A percentile compares a stretch with the other conserved stretches of the same genome.
These are phyloP conservation scores for Rickenella mellea DNA, from an alignment of 768 basidiomycete species.

Conservation along the genomic window DNA sequence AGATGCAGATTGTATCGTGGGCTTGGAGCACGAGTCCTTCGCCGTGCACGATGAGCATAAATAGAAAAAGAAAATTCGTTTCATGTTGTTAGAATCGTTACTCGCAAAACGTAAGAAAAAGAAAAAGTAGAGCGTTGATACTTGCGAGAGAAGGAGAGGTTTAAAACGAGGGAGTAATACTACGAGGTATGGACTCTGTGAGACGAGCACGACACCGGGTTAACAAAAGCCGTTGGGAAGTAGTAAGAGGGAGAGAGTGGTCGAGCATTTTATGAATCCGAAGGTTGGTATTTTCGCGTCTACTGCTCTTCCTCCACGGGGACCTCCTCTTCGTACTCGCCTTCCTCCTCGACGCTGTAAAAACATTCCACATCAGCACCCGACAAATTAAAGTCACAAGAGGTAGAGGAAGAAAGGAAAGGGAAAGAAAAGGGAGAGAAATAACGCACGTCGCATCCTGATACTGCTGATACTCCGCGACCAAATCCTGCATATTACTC, in stretches of 20 bases:
- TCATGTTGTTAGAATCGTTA: constrained; percentile 4
- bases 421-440: not conserved
- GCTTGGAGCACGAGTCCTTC: too few relatives aligned
- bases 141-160: constrained; percentile 3
- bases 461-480: constrained; percentile 96
- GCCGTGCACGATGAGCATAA: too few relatives aligned
- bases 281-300: not conserved
- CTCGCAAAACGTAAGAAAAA: constrained; percentile 7
- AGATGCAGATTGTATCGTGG: too few relatives aligned
- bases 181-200: constrained; percentile 13
- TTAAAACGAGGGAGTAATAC: constrained; percentile 13
- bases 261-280: not conserved
- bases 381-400: too few relatives aligned
- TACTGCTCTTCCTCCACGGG: constrained; percentile 48
- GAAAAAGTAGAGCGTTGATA: too few relatives aligned
- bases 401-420: constrained; percentile 7
- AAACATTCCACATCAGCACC: too few relatives aligned
- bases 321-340: constrained; percentile 79
- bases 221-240: not conserved
- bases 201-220: too few relatives aligned
- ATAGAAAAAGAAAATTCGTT: too few relatives aligned
- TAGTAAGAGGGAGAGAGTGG: not conserved
- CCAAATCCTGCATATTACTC: constrained; percentile 98
- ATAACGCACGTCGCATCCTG: constrained; percentile 84
- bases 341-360: constrained; percentile 74